Evolutionary conservation across 257 asterid species (phyloP), one percentile per base, ranked within the genome.

Genomic region (Solanum appendiculatum): DNA sequence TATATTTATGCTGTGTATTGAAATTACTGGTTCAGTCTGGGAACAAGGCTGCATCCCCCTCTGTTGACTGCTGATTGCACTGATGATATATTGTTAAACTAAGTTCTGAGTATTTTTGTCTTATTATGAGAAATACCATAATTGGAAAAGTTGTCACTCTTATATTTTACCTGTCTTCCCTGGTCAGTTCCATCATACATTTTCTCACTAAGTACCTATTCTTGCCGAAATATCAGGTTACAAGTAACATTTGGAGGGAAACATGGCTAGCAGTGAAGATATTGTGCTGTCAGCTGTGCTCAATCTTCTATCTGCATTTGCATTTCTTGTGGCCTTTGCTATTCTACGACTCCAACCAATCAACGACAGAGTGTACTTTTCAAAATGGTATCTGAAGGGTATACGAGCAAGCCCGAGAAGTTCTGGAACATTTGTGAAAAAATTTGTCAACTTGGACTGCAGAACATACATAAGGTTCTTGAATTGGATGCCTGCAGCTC

Each of bases 401-500:
- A 92, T 90, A 91, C 91, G 97, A 87, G 93, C 92, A 37, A 92
- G 94, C 85, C 96, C 98, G 2, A 90, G 86, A 88, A 85, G 88
- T 56, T 89, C 94, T 0, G 97, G 96, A 14, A 84, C 92, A 40
- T 39, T 81, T 36, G 86, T 90, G 87, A 91, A 72, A 80, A 92
- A 90, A 48, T 87, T 93, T 63, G 92, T 94, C 78, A 93, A 95
- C 74, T 73, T 92, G 86, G 95, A 95, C 84, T 80, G 86, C 83
- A 89, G 87, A 72, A 86, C 91, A 21, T 93, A 94, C 88, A 72
- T 96, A 82, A 93, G 85, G 87, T 96, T 95, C 89, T 95, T 95
- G 95, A 93, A 88, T 81, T 96, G 99, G 99, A 96, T 95, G 98
- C 95, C 95, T 75, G 98, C 95, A 6, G 98, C 99, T 44, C 89